Conservation (phyloP, 345 rosid species). For the Camelina sativa region DNA sequence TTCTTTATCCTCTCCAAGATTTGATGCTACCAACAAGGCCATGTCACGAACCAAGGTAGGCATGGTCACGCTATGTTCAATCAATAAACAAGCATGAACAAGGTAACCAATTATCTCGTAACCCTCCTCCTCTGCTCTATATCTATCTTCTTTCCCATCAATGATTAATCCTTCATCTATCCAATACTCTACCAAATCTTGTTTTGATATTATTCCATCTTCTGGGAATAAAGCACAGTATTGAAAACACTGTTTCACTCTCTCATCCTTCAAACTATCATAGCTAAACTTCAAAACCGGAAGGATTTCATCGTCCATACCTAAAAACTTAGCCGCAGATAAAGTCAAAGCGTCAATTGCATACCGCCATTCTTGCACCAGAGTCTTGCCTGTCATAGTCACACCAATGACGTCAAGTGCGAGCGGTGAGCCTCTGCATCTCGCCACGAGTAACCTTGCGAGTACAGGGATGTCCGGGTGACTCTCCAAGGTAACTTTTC, state of each 20-base stretch:
- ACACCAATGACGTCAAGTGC: background rate
- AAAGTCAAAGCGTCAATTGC: background rate
- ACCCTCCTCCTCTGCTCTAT: background rate
- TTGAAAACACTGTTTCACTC: background rate
- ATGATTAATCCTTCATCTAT: background rate
- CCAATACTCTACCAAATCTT: background rate
- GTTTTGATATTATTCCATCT: background rate
- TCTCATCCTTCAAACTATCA: background rate
- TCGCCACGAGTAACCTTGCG: background rate
- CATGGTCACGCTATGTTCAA: background rate
- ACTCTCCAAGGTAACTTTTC: background rate
- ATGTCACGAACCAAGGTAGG: background rate
- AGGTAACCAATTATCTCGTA: background rate
- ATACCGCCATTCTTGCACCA: background rate
- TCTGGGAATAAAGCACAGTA: background rate
- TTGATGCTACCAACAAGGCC: conserved; percentile 1
- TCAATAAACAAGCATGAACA: background rate
- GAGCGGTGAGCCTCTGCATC: background rate
- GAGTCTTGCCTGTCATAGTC: background rate
- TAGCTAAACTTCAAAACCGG: conserved; percentile 1
- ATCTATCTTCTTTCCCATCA: background rate
- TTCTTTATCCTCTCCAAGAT: background rate
- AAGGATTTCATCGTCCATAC: background rate
- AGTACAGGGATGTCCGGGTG: background rate
- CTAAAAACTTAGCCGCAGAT: background rate